Conservation (phyloP, 257 asterid species). For the Rhazya stricta region DNA sequence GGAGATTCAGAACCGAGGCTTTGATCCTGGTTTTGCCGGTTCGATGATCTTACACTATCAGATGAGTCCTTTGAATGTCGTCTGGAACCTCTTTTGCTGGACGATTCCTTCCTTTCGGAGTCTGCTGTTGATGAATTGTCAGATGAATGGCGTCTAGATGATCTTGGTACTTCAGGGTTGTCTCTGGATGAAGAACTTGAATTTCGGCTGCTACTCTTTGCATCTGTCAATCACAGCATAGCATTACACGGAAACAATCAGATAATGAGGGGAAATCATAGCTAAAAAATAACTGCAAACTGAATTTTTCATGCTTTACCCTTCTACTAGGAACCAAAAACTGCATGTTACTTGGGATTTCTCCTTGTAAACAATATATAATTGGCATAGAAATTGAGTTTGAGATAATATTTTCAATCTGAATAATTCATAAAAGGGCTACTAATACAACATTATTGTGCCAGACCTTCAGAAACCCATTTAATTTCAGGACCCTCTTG, state of each 20-base stretch:
- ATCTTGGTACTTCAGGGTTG: slow-evolving; percentile 30
- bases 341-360: background rate
- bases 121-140: slow-evolving; percentile 26
- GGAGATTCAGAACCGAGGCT: slow-evolving; percentile 24
- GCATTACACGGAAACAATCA: background rate
- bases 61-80: slow-evolving; percentile 44
- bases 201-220: slow-evolving; percentile 25
- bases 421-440: no score
- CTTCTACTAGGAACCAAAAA: background rate
- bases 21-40: slow-evolving; percentile 25
- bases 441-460: background rate
- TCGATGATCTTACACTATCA: slow-evolving; percentile 29
- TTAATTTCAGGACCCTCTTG: slow-evolving; percentile 56
- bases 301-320: background rate
- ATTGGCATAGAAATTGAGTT: background rate
- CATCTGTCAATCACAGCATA: slow-evolving; percentile 13
- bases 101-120: slow-evolving; percentile 45
- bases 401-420: no score
- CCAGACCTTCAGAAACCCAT: slow-evolving; percentile 83
- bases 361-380: background rate
- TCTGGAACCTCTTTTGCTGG: slow-evolving; percentile 42
- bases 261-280: background rate
- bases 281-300: background rate
- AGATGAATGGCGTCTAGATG: slow-evolving; percentile 45
- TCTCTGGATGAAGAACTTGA: slow-evolving; percentile 31